These are phyloP conservation scores for Candida sp. DNA, from an alignment of 1,139 yeast genomes.

Conservation along the genomic window DNA sequence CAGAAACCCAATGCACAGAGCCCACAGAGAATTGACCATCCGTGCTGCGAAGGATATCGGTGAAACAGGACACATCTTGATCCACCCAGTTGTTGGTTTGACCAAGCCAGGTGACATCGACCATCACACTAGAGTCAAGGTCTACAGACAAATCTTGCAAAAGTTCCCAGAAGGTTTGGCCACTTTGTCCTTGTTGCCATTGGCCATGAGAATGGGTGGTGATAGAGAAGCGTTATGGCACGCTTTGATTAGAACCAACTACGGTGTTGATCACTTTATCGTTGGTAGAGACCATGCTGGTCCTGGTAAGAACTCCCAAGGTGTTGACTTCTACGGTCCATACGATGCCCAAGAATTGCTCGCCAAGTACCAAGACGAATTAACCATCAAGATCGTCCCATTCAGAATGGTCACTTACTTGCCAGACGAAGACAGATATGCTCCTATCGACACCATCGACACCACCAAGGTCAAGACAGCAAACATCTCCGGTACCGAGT, in stretches of 20 bases:
- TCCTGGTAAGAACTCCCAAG: slow-evolving; percentile 93
- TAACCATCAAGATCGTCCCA: slow-evolving; percentile 91
- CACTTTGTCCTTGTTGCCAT: slow-evolving; percentile 82
- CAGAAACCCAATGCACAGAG: slow-evolving; percentile 98
- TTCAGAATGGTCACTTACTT: slow-evolving; percentile 97
- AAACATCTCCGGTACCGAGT: slow-evolving; percentile 94
- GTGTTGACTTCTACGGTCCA: slow-evolving; percentile 96
- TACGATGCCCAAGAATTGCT: slow-evolving; percentile 96
- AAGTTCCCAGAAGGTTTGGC: slow-evolving; percentile 97
- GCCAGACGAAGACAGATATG: slow-evolving; percentile 95
- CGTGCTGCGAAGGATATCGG: slow-evolving; percentile 78
- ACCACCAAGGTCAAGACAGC: slow-evolving; percentile 75
- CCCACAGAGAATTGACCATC: slow-evolving; percentile 94
- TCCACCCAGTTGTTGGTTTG: slow-evolving; percentile 97
- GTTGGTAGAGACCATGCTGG: slow-evolving; percentile 99
- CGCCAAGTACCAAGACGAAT: slow-evolving; percentile 73
- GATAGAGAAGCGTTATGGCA: slow-evolving; percentile 99
- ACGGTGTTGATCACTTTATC: slow-evolving; percentile 96
- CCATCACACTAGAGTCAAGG: slow-evolving; percentile 97
- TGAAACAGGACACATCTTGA: slow-evolving; percentile 65
- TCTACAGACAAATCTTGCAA: slow-evolving; percentile 88
- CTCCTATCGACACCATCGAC: slow-evolving; percentile 93
- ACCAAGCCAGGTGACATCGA: slow-evolving; percentile 99
- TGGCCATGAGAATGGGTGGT: slow-evolving; percentile 99
- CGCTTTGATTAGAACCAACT: slow-evolving; percentile 94